phyloP scores from a whole-genome alignment of 495 filamentous ascomycete genomes.

The Lepidopterella palustris region DNA sequence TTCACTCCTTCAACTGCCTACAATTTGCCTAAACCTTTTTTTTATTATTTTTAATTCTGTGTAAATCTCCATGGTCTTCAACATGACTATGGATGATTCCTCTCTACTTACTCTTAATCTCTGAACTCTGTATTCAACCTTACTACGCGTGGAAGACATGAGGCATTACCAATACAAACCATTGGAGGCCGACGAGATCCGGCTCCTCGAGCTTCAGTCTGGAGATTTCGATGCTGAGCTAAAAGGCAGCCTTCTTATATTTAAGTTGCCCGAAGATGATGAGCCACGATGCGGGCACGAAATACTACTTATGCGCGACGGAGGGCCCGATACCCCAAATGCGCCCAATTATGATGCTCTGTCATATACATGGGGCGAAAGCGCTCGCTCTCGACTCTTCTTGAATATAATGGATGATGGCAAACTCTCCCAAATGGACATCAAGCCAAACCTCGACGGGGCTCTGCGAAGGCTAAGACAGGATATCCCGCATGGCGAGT shows the following conservation, averaged over 20 bases:
- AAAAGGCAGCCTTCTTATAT: constrained; percentile 3
- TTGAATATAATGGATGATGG: constrained; percentile 6
- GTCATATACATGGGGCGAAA: constrained; percentile 4
- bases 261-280: constrained; percentile 7
- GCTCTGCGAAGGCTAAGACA: neutral
- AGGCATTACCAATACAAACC: constrained; percentile 5
- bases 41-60: too few species aligned
- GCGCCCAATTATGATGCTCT: constrained; percentile 7
- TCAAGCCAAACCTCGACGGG: constrained; percentile 5
- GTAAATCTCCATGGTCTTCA: too few species aligned
- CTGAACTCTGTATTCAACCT: too few species aligned
- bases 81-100: too few species aligned
- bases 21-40: too few species aligned
- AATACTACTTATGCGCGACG: constrained; percentile 4
- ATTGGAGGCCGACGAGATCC: constrained; percentile 12
- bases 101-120: too few species aligned
- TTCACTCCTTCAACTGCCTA: too few species aligned
- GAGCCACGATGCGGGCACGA: neutral
- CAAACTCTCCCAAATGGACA: neutral
- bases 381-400: neutral
- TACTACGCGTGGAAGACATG: too few species aligned
- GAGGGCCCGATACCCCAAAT: constrained; percentile 5
- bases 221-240: constrained; percentile 2
- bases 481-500: neutral
- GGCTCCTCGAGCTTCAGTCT: constrained; percentile 6